phyloP scores from a whole-genome alignment of 2,329 filamentous ascomycete genomes.

The Colletotrichum scovillei region DNA sequence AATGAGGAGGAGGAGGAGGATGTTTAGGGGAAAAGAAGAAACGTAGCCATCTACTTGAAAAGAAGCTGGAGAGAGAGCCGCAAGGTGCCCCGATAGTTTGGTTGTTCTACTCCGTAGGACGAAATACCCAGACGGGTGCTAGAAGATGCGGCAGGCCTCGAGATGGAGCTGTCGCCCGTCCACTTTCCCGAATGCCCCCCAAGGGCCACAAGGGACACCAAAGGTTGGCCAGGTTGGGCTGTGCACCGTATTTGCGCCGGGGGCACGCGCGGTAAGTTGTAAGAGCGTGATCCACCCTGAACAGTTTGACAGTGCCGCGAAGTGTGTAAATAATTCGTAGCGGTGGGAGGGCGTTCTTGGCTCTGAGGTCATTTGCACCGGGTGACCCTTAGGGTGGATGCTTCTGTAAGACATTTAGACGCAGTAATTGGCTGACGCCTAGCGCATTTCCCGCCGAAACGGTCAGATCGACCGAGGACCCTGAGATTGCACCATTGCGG shows the following conservation, averaged over 20 bases:
- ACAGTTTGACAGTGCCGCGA: neutral
- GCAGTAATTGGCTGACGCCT: slow-evolving; percentile 19
- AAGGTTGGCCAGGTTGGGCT: slow-evolving; percentile 4
- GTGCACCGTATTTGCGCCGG: slow-evolving; percentile 11
- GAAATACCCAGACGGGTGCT: neutral
- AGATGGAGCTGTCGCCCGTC: neutral
- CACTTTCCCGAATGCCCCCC: slow-evolving; percentile 10
- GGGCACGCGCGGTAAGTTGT: slow-evolving; percentile 32
- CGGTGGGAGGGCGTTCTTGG: slow-evolving; percentile 25
- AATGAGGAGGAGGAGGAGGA: too few relatives aligned
- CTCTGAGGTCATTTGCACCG: slow-evolving; percentile 33
- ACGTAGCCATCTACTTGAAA: neutral
- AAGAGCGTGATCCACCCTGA: slow-evolving; percentile 25
- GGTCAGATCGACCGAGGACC: slow-evolving; percentile 27
- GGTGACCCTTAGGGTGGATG: slow-evolving; percentile 29
- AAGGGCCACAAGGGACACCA: neutral
- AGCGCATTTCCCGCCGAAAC: slow-evolving; percentile 29
- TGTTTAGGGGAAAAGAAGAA: neutral
- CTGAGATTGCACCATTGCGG: slow-evolving; percentile 30
- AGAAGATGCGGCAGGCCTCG: slow-evolving; percentile 9
- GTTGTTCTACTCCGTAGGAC: neutral
- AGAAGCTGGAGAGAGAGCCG: neutral
- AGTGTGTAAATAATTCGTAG: slow-evolving; percentile 12
- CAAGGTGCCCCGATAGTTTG: neutral
- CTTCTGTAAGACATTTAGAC: neutral